Evolutionary conservation across 257 asterid species (phyloP), one percentile per base, ranked within the genome.

Genomic region (Nicotiana attenuata): DNA sequence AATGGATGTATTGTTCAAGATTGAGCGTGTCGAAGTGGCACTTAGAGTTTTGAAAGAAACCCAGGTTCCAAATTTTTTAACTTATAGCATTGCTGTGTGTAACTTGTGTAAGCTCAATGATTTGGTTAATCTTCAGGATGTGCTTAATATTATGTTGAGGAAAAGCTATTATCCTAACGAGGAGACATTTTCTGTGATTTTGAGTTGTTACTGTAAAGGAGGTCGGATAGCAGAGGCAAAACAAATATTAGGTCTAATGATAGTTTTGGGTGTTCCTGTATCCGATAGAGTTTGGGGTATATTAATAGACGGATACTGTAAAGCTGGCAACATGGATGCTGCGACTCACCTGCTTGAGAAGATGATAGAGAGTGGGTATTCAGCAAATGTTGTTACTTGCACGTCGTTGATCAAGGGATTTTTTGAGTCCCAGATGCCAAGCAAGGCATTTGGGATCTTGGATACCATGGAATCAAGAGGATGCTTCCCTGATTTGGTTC

Each of bases 91-190:
- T 83, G 93, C 91, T 5, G 45, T 92, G 60, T 88, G 92, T 82
- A 91, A 93, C 85, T 78, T 93, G 82, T 92, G 96, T 90, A 91
- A 88, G 82, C 89, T 91, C 59, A 87, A 88, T 81, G 93, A 91
- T 60, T 85, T 84, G 28, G 81, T 81, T 84, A 86, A 83, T 76
- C 81, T 92, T 57, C 86, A 81, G 81, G 71, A 10, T 55, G 87
- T 92, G 79, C 90, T 90, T 33, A 87, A 77, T 81, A 24, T 84
- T 47, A 88, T 91, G 93, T 59, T 91, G 88, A 86, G 73, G 63
- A 87, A 81, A 60, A 92, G 93, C 53, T 92, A 85, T 84, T 90
- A 88, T 87, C 87, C 90, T 85, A 93, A 90, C 76, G 85, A 84
- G 1, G 89, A 92, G 80, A 90, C 93, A 0, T 93, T 89, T 87